Base-by-base conservation (phyloP, 2,329 filamentous ascomycete species). In the Bipolaris gigantea region DNA sequence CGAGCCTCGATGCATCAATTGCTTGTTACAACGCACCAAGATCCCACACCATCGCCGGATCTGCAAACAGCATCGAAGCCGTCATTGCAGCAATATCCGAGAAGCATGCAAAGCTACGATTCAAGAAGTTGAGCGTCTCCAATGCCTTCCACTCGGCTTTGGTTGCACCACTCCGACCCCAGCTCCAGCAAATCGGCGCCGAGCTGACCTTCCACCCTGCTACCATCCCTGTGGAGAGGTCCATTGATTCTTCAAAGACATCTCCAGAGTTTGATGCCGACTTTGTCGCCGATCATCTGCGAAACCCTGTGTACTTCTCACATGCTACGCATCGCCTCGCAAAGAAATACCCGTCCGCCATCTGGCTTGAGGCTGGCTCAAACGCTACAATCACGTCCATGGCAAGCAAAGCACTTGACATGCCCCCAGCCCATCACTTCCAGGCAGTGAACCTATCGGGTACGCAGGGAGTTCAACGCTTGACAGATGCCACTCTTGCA, bases 281-380 rank as follows among this genome's bases (percentile, higher is more conserved):
- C 19, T 19, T 45, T 25, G 32, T 25, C 6, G 46, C 72, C 0
- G 43, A 71, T 0, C 80, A 82, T 44, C 74, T 77, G 62, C 59
- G 77, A 0, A 36, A 73, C 0, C 76, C 80, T 0, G 80, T 82
- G 0, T 79, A 68, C 57, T 80, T 80, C 59, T 35, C 69, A 23
- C 69, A 79, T 11, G 80, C 77, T 0, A 51, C 81, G 0, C 61
- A 76, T 27, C 60, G 79, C 1, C 56, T 83, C 0, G 55, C 66
- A 0, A 50, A 71, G 5, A 44, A 66, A 5, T 60, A 65, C 10
- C 34, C 60, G 67, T 25, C 34, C 4, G 48, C 45, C 16, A 54
- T 59, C 4, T 68, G 56, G 56, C 56, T 68, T 1, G 65, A 68
- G 36, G 65, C 65, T 8, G 64, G 64, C 13, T 53, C 53, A 2